Percentiles rank a stretch among this genome's conserved stretches.
These are phyloP conservation scores for Iberis pinnata DNA, from an alignment of 345 rosid genomes.

Conservation along the genomic window DNA sequence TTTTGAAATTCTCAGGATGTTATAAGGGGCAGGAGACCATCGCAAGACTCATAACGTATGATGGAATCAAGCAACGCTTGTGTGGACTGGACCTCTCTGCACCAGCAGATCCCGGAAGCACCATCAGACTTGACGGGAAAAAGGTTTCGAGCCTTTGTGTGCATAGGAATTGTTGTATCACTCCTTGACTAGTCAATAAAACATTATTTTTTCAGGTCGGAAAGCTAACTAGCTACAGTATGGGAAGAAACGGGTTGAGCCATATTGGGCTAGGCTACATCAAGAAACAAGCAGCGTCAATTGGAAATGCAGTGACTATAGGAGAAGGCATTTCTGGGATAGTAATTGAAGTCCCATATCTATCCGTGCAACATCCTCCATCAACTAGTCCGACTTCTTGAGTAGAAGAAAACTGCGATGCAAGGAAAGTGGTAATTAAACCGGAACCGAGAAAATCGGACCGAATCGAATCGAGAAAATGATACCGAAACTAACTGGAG, in stretches of 20 bases:
- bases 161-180: neutral
- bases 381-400: slow-evolving; percentile 37
- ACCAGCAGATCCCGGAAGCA: slow-evolving; percentile 66
- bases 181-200: neutral
- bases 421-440: no score
- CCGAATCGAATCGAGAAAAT: neutral
- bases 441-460: neutral
- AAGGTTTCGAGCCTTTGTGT: slow-evolving; percentile 38
- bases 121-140: slow-evolving; percentile 54
- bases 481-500: slow-evolving; percentile 5
- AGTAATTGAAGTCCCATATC: slow-evolving; percentile 56
- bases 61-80: slow-evolving; percentile 76
- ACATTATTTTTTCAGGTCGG: slow-evolving; percentile 45
- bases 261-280: slow-evolving; percentile 77
- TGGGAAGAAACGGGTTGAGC: slow-evolving; percentile 36
- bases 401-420: slow-evolving; percentile 10
- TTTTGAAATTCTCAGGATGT: slow-evolving; percentile 47
- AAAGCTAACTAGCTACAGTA: slow-evolving; percentile 65
- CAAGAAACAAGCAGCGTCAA: slow-evolving; percentile 44
- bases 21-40: slow-evolving; percentile 93
- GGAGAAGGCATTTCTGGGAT: slow-evolving; percentile 54
- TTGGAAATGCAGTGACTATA: slow-evolving; percentile 45
- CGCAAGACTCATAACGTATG: slow-evolving; percentile 74
- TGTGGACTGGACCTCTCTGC: slow-evolving; percentile 71
- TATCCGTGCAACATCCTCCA: slow-evolving; percentile 46